phyloP scores from a whole-genome alignment of 345 rosid species.

The Melaleuca alternifolia region DNA sequence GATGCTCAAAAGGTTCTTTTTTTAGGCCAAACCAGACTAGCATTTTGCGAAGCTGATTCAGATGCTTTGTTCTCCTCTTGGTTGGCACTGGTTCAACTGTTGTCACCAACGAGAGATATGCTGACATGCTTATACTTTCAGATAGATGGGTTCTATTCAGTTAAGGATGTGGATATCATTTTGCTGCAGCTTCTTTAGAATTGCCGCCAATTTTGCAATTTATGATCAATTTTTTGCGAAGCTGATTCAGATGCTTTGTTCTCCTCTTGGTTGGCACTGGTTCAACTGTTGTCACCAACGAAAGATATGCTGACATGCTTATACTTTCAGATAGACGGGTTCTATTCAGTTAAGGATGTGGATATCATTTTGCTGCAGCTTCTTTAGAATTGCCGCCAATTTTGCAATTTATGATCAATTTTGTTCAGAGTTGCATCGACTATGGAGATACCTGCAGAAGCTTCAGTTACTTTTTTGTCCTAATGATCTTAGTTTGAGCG shows the following conservation, averaged over 20 bases:
- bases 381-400: background rate
- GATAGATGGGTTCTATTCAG: background rate
- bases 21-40: background rate
- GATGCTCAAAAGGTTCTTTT: background rate
- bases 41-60: background rate
- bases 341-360: background rate
- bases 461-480: background rate
- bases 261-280: background rate
- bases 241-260: background rate
- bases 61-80: background rate
- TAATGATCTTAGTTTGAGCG: background rate
- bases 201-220: background rate
- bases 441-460: background rate
- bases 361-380: background rate
- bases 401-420: background rate
- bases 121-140: background rate
- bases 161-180: background rate
- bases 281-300: background rate
- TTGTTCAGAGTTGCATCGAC: background rate
- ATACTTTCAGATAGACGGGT: background rate
- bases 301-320: background rate
- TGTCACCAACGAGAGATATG: background rate
- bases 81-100: background rate
- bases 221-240: background rate
- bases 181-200: background rate